Percentiles rank a stretch among this genome's conserved stretches.
Conservation (phyloP, 768 basidiomycete genomes). For the Boletus pseudo-olivaceus region DNA sequence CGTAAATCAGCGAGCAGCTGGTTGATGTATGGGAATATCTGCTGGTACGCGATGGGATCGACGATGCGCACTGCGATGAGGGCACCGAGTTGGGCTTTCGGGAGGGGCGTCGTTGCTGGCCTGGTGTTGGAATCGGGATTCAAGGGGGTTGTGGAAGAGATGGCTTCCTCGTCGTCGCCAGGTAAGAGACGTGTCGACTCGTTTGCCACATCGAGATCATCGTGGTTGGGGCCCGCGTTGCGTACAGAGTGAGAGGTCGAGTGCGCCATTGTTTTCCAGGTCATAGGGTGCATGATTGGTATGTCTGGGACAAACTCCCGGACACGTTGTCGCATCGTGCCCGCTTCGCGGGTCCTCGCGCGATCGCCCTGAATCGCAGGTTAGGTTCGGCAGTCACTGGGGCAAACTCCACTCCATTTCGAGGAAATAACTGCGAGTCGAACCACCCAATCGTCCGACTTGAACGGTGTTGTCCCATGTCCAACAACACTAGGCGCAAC, state of each 20-base stretch:
- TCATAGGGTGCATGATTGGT: neutral
- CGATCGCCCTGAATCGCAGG: no score
- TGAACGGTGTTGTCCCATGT: no score
- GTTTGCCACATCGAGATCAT: neutral
- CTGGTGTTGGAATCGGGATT: neutral
- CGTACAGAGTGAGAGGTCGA: neutral
- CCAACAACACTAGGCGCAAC: no score
- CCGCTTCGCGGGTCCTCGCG: neutral
- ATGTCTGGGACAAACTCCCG: neutral
- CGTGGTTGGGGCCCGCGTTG: neutral
- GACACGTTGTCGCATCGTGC: neutral
- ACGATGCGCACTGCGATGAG: constrained; percentile 45
- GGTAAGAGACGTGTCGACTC: constrained; percentile 17
- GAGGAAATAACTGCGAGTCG: no score
- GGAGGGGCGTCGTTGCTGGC: constrained; percentile 28
- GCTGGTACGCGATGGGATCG: constrained; percentile 58
- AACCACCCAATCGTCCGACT: no score
- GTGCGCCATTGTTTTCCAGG: neutral
- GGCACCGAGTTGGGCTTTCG: constrained; percentile 43
- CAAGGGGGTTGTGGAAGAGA: neutral
- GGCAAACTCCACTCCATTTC: no score
- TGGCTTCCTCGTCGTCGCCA: constrained; percentile 7
- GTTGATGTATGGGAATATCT: constrained; percentile 66
- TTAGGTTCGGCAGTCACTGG: no score
- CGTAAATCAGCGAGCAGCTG: constrained; percentile 54